Evolutionary conservation across 1,284 basidiomycete genomes (phyloP).

Genomic region (Spongispora temasekensis): DNA sequence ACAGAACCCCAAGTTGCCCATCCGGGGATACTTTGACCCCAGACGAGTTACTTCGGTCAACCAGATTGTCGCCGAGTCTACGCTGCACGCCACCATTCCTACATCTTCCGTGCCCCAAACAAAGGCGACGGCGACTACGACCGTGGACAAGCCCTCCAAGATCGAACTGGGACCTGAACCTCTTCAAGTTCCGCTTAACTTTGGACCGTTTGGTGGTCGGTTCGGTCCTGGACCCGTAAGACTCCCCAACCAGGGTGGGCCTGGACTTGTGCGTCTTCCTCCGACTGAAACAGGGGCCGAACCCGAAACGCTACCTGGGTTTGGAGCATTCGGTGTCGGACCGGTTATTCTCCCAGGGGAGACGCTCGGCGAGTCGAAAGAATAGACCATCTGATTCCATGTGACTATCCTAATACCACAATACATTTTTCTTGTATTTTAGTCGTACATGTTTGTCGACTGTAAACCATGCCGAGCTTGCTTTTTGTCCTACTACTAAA

Average conservation of each 20-base stretch:
- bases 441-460: conserved; percentile 5
- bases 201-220: conserved; percentile 18
- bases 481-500: conserved; percentile 2
- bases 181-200: conserved; percentile 8
- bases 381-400: not conserved
- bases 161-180: conserved; percentile 24
- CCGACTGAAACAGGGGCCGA: conserved; percentile 18
- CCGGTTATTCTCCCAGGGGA: conserved; percentile 31
- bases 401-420: not conserved
- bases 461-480: conserved; percentile 2
- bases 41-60: conserved; percentile 30
- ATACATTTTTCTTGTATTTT: conserved; percentile 8
- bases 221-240: conserved; percentile 29
- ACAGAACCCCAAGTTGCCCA: conserved; percentile 4
- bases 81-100: conserved; percentile 26
- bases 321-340: conserved; percentile 26
- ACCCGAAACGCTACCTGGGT: conserved; percentile 22
- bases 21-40: conserved; percentile 35
- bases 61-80: conserved; percentile 29
- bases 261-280: conserved; percentile 23
- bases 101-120: conserved; percentile 19
- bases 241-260: conserved; percentile 14
- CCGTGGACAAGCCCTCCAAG: conserved; percentile 13
- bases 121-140: not conserved
- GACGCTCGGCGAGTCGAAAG: conserved; percentile 22